Conservation (phyloP, 2,329 filamentous ascomycete species). For the Alternaria sp. region DNA sequence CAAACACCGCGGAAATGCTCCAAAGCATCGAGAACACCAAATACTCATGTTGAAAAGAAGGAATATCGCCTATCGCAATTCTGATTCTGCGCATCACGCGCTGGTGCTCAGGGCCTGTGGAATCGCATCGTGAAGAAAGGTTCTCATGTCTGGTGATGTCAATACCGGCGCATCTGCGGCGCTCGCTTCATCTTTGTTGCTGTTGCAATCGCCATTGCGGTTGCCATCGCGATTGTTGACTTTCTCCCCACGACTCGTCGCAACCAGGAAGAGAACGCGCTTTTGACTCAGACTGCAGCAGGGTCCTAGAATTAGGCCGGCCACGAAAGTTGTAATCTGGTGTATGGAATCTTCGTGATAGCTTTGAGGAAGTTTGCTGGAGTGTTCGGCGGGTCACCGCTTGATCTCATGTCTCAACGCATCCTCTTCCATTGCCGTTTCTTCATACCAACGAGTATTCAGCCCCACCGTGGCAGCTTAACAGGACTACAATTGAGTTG, state of each 20-base stretch:
- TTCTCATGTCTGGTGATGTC: conserved; percentile 13
- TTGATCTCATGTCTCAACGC: too few relatives aligned
- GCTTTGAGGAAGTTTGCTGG: background rate
- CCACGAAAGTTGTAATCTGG: accelerated
- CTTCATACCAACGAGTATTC: too few relatives aligned
- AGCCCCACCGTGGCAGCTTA: too few relatives aligned
- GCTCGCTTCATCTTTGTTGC: conserved; percentile 12
- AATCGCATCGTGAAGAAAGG: conserved; percentile 12
- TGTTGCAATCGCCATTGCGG: background rate
- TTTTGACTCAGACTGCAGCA: background rate
- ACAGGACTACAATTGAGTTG: too few relatives aligned
- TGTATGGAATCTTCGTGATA: background rate
- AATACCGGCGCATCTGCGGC: conserved; percentile 13
- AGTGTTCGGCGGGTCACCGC: too few relatives aligned
- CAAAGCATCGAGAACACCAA: background rate
- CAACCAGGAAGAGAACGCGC: background rate
- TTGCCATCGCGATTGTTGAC: background rate
- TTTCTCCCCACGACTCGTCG: conserved; percentile 6
- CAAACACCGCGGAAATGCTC: background rate
- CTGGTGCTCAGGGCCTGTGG: conserved; percentile 23
- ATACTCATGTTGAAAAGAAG: background rate
- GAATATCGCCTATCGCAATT: background rate
- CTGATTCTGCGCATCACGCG: conserved; percentile 5
- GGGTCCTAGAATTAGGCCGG: too few relatives aligned
- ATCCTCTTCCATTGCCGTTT: too few relatives aligned